phyloP scores from a whole-genome alignment of 441 rosid genomes.

The California macrophylla region DNA sequence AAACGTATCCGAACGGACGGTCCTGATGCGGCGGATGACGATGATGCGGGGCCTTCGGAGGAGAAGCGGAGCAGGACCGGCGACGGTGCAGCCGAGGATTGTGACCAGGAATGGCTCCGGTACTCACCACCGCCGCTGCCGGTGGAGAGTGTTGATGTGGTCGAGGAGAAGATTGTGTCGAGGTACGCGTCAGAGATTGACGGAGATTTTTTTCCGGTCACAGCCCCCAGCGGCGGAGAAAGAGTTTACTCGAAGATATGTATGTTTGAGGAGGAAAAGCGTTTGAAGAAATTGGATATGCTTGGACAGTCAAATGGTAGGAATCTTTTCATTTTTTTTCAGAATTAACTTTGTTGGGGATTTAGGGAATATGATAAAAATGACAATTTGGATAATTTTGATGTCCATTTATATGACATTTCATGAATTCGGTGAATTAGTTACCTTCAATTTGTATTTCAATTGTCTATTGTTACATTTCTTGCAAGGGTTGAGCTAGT shows the following conservation, averaged over 20 bases:
- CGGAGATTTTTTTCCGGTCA: conserved; percentile 74
- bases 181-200: conserved; percentile 67
- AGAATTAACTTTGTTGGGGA: background rate
- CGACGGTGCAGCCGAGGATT: conserved; percentile 21
- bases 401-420: background rate
- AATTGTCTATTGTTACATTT: background rate
- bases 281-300: conserved; percentile 33
- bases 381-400: background rate
- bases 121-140: conserved; percentile 40
- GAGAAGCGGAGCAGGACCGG: conserved; percentile 52
- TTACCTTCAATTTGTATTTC: background rate
- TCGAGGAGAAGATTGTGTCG: conserved; percentile 42
- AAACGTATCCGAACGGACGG: conserved; percentile 43
- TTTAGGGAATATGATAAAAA: background rate
- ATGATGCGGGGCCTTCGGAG: conserved; percentile 16
- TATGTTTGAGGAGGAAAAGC: conserved; percentile 35
- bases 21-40: conserved; percentile 22
- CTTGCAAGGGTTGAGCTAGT: background rate
- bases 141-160: conserved; percentile 18
- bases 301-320: conserved; percentile 43
- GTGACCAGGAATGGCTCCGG: conserved; percentile 64
- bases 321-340: background rate
- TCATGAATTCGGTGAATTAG: background rate
- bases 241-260: conserved; percentile 79
- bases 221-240: conserved; percentile 71